Base-by-base conservation (phyloP, 2,329 filamentous ascomycete species). In the Apiospora aurea region DNA sequence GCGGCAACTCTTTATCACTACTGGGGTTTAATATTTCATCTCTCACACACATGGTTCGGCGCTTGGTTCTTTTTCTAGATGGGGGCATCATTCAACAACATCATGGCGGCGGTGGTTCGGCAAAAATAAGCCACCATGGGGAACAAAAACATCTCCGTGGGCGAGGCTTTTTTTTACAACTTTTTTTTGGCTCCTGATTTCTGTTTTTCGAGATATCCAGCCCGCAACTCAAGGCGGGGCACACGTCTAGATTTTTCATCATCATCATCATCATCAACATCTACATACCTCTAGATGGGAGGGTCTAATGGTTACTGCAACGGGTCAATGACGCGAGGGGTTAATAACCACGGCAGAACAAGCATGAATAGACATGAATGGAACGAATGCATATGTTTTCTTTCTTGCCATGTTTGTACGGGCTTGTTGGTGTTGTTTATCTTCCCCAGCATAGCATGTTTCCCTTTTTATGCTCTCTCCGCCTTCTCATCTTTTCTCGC, bases 141-240 rank as follows among this genome's bases (percentile, higher is more conserved):
- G 7, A 13, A 14, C 4, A 16, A 21, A n/a, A 11, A 41, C 8
- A 21, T 47, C 16, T 16, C 53, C 34, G 34, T 41, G 57, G 34
- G 14, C 29, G 57, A 64, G 57, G 57, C 57, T 64, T 64, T 41
- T 64, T 41, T 64, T 18, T n/a, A 61, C 10, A 64, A 24, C 8
- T 64, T 41, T 57, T 57, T 64, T 64, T 64, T 64, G 57, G 57
- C 57, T 64, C 24, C 57, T 64, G 57, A 64, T 64, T 64, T 64
- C 57, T 64, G 57, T 64, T 64, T 61, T 64, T 41, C n/a, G 57
- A 64, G 57, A 64, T 64, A 64, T 64, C 57, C 57, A 64, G 57
- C 57, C 57, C 57, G 57, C 57, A 64, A 64, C 5, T 64, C 34
- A 64, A 41, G 57, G 29, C 29, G 57, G 29, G 57, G 57, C 57